Conservation (phyloP, 176 grass and related monocot genomes). For the Dactylis glomerata region DNA sequence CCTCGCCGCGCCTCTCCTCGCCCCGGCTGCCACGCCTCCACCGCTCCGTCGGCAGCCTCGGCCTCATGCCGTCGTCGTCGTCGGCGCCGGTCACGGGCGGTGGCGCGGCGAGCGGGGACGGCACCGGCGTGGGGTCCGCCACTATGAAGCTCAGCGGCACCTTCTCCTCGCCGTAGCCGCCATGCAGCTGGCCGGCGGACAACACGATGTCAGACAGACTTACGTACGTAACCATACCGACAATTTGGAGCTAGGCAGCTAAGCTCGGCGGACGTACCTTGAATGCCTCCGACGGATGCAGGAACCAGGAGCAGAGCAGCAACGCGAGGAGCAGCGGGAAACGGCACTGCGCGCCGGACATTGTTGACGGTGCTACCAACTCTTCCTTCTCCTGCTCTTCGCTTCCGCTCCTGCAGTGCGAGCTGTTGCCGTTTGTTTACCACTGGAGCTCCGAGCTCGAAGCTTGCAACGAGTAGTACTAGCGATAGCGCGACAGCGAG, state of each 20-base stretch:
- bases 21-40: slow-evolving; percentile 19
- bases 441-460: not conserved
- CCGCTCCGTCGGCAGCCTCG: slow-evolving; percentile 61
- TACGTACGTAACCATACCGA: not conserved
- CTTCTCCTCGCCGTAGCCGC: slow-evolving; percentile 30
- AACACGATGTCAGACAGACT: not conserved
- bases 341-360: not conserved
- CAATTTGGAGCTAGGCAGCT: not conserved
- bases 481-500: not conserved
- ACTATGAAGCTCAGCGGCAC: slow-evolving; percentile 45
- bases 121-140: slow-evolving; percentile 38
- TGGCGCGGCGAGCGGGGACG: slow-evolving; percentile 25
- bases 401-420: not conserved
- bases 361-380: not conserved
- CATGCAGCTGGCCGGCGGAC: not conserved
- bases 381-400: not conserved
- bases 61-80: slow-evolving; percentile 39
- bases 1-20: not conserved
- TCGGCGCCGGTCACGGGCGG: slow-evolving; percentile 31
- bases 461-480: not conserved
- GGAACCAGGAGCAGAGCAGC: slow-evolving; percentile 26
- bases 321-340: slow-evolving; percentile 6
- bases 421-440: not conserved
- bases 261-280: slow-evolving; percentile 22
- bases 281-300: slow-evolving; percentile 31